Conservation (phyloP, 441 rosid genomes). For the Gossypium lobatum region DNA sequence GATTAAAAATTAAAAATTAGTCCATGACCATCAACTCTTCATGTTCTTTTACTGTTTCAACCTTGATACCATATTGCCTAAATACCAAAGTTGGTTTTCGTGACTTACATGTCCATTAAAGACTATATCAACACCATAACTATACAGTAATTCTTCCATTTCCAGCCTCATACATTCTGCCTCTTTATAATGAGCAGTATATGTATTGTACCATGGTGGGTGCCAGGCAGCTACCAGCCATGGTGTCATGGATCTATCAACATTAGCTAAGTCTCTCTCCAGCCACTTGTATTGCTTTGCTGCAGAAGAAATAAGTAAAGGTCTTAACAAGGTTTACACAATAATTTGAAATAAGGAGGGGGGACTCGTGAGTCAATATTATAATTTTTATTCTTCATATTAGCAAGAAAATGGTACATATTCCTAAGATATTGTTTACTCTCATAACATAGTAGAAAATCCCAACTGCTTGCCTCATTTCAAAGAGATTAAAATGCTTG, state of each 20-base stretch:
- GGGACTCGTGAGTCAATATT: neutral
- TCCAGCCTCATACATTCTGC: constrained; percentile 52
- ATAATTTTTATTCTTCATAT: neutral
- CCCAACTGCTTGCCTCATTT: neutral
- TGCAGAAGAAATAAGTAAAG: constrained; percentile 15
- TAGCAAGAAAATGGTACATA: neutral
- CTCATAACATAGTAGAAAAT: neutral
- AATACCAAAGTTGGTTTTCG: constrained; percentile 2
- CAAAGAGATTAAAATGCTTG: neutral
- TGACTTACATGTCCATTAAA: constrained; percentile 49
- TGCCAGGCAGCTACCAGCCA: constrained; percentile 59
- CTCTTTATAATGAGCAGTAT: constrained; percentile 47
- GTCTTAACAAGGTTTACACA: neutral
- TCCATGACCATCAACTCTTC: neutral
- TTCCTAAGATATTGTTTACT: neutral
- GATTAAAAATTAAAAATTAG: neutral
- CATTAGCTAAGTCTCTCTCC: constrained; percentile 36
- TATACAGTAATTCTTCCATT: constrained; percentile 49
- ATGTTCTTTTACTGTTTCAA: neutral
- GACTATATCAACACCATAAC: constrained; percentile 47
- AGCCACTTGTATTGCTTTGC: constrained; percentile 54
- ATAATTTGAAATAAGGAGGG: neutral
- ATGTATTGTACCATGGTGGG: constrained; percentile 60
- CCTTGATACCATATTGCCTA: neutral
- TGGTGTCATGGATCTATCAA: constrained; percentile 47